A percentile compares a stretch with the other conserved stretches of the same genome.
phyloP scores from a whole-genome alignment of 2,329 filamentous ascomycete genomes.

The Metarhizium humberi region DNA sequence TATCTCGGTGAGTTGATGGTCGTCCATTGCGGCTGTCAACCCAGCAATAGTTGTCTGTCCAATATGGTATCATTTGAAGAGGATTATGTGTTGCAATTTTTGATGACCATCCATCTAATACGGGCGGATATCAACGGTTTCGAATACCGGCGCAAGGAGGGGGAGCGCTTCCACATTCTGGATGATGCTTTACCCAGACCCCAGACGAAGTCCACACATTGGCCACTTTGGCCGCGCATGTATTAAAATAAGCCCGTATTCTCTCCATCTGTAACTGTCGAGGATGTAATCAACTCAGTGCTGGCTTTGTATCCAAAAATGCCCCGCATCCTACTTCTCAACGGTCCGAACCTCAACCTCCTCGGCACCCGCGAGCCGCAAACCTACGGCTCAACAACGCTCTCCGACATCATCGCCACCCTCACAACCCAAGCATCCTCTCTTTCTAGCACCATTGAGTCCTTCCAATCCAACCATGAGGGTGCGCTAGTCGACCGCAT shows the following conservation, averaged over 20 bases:
- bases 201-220: neutral
- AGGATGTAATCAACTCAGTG: too few species aligned
- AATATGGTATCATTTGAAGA: too few species aligned
- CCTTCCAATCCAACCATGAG: conserved; percentile 72
- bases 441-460: conserved; percentile 39
- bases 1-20: conserved; percentile 50
- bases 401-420: conserved; percentile 47
- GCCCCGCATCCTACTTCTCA: conserved; percentile 58
- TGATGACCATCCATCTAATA: neutral
- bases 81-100: neutral
- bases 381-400: conserved; percentile 63
- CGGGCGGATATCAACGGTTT: neutral
- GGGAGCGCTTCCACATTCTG: neutral
- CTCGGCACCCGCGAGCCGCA: conserved; percentile 65
- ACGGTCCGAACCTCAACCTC: conserved; percentile 77
- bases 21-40: conserved; percentile 14
- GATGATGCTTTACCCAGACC: conserved; percentile 18
- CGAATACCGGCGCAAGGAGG: neutral
- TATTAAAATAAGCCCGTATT: neutral
- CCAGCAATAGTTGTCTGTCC: neutral
- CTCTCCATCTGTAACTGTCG: too few species aligned
- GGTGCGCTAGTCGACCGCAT: conserved; percentile 66
- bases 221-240: neutral
- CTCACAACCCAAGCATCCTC: conserved; percentile 38
- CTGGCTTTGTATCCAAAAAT: conserved; percentile 12